Base-by-base conservation (phyloP, 2,329 filamentous ascomycete genomes). In the Ramularia endophylla region DNA sequence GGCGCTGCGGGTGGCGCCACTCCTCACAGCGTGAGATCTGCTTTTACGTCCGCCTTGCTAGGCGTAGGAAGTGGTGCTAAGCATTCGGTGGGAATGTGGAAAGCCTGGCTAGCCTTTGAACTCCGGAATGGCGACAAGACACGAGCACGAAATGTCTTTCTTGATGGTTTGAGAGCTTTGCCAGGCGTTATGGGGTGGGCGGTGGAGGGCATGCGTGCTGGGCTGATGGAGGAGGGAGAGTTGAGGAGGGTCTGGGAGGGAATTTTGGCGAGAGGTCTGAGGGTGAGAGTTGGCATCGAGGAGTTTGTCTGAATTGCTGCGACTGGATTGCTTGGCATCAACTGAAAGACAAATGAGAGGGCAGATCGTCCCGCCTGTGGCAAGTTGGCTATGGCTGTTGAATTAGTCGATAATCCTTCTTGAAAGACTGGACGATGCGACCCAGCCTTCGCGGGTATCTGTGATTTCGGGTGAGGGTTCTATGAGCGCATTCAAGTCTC, bases 151-250 rank as follows among this genome's bases (percentile, higher is more conserved):
- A 64, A 70, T 1, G 66, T 77, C 0, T 77, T 77, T 52, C 74
- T 77, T 43, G 65, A 73, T 25, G 78, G 75, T 0, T 53, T 84
- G 47, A 65, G 70, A 31, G 64, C 68, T 12, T 70, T 80, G 53
- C 81, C 81, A 0, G 84, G 80, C 79, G 73, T 69, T 1, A 83
- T 84, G 57, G 68, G 72, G 27, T 69, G 79, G 35, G 63, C 78
- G 31, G 68, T 83, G 62, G 44, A 74, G 18, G 80, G 74, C 0
- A 78, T 83, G 43, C 65, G 66, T 68, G 28, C 53, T 67, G 8
- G 51, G 57, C 42, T 59, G n/a, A 48, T 79, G 54, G 53, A 43
- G 1, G 63, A 65, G 13, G 65, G 65, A 19, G 76, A 82, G 40
- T 51, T 78, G 45, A 69, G 64, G 38, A 68, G 68, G 37, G 58